Base-by-base conservation (phyloP, 305 asterid species). In the Rubia peregrina region DNA sequence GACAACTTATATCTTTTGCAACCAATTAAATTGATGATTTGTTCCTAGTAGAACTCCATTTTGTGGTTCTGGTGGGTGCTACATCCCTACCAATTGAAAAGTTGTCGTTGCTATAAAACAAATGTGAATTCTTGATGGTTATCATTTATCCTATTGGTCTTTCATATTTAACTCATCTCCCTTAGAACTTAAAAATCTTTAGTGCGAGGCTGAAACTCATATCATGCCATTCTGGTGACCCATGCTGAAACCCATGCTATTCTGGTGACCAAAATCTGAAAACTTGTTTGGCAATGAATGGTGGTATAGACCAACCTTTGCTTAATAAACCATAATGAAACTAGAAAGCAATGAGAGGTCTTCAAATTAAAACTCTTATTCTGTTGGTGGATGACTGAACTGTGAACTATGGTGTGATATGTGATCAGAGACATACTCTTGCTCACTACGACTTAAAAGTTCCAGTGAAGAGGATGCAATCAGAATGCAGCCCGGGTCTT, bases 401-500 rank as follows among this genome's bases (percentile, higher is more conserved):
- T 63, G 3, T 73, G 59, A 65, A 21, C 13, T 11, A n/a, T 61
- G 33, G 8, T 40, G 22, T 65, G 41, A 19, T 65, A 67, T 80
- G 74, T 75, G 43, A 68, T 67, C 79, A 84, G 88, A 84, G 68
- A 76, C 81, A 22, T 79, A 82, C 77, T 65, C 78, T 71, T 84
- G 86, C 26, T 76, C 74, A 46, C 71, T 84, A 63, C 77, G 85
- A 53, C 83, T 84, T 67, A 84, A 82, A 80, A 84, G 88, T 76
- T 82, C 86, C 17, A 73, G 59, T 68, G 88, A 82, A 76, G 88
- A 84, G 74, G 88, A 82, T 68, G 81, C 76, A 36, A 68, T 82
- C 12, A 83, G 77, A 61, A 80, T 84, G 88, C 88, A 82, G 74
- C 85, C 86, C 38, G 88, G 86, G 66, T 84, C 86, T 24, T 72